Evolutionary conservation across 2,329 filamentous ascomycete species (phyloP).

Genomic region (Exophiala alcalophila): DNA sequence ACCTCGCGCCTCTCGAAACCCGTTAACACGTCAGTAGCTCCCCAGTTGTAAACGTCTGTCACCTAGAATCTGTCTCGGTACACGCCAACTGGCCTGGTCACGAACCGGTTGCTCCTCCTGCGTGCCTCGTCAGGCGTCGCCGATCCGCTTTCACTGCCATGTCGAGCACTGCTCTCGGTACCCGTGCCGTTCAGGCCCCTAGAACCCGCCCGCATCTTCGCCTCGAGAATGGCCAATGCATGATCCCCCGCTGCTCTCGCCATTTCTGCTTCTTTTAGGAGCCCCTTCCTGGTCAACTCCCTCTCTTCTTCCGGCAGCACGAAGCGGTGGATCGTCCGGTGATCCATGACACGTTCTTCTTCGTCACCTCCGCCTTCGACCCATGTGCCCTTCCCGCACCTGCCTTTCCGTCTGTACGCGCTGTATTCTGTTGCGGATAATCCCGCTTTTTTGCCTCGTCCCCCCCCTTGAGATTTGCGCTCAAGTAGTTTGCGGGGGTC

Average conservation of each 20-base stretch:
- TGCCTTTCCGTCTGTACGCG: slow-evolving; percentile 29
- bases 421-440: slow-evolving; percentile 20
- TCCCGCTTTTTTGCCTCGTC: slow-evolving; percentile 20
- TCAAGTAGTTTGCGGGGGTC: slow-evolving; percentile 41
- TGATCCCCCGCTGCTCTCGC: slow-evolving; percentile 27
- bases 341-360: slow-evolving; percentile 74
- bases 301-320: slow-evolving; percentile 67
- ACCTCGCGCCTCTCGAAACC: no score
- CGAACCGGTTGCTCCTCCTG: slow-evolving; percentile 25
- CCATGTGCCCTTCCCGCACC: slow-evolving; percentile 31
- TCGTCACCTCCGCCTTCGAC: slow-evolving; percentile 51
- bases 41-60: no score
- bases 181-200: slow-evolving; percentile 9
- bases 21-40: no score
- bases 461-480: slow-evolving; percentile 17
- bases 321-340: slow-evolving; percentile 83
- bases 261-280: slow-evolving; percentile 27
- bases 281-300: slow-evolving; percentile 34
- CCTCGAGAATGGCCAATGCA: slow-evolving; percentile 17
- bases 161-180: slow-evolving; percentile 20
- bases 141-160: slow-evolving; percentile 19
- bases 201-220: slow-evolving; percentile 21
- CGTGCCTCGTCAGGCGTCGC: slow-evolving; percentile 23
- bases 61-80: slow-evolving; percentile 23
- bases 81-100: slow-evolving; percentile 24